Percentiles rank a stretch among this genome's conserved stretches.
Conservation (phyloP, 306 rosid species). For the Sicyos baderoa region DNA sequence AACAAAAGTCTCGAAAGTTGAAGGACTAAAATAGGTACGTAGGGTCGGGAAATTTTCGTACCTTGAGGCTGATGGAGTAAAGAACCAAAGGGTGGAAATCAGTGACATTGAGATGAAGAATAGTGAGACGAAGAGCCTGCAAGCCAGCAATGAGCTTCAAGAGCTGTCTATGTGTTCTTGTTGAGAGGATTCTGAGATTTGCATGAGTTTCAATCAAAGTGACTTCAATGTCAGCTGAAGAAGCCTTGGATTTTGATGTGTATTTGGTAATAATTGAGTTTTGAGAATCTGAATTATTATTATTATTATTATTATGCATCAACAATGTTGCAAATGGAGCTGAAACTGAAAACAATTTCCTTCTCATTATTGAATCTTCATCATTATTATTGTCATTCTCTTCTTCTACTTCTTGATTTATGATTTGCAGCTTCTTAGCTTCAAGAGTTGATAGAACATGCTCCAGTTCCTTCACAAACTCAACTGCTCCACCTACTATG, state of each 20-base stretch:
- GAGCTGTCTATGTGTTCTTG: constrained; percentile 43
- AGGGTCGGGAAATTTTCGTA: constrained; percentile 12
- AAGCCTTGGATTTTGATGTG: constrained; percentile 28
- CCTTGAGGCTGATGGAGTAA: constrained; percentile 84
- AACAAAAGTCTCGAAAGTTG: too few species aligned
- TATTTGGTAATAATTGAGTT: constrained; percentile 42
- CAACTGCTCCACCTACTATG: constrained; percentile 90
- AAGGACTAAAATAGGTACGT: too few species aligned
- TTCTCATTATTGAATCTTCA: neutral
- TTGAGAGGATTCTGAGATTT: constrained; percentile 58
- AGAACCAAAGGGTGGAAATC: constrained; percentile 53
- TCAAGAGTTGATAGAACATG: constrained; percentile 61
- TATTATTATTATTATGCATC: too few species aligned
- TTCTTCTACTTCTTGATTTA: constrained; percentile 18
- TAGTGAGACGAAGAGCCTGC: constrained; percentile 52
- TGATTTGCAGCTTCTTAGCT: constrained; percentile 56
- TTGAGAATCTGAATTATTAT: constrained; percentile 31
- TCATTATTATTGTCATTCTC: neutral
- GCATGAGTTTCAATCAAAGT: constrained; percentile 87
- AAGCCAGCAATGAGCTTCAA: constrained; percentile 59
- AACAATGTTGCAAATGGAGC: neutral
- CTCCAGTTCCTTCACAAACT: constrained; percentile 81
- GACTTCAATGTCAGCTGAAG: constrained; percentile 82
- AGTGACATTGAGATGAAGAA: constrained; percentile 80
- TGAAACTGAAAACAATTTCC: constrained; percentile 29